Conservation (phyloP, 1,284 basidiomycete genomes). For the Austroboletus novae-zelandiae region DNA sequence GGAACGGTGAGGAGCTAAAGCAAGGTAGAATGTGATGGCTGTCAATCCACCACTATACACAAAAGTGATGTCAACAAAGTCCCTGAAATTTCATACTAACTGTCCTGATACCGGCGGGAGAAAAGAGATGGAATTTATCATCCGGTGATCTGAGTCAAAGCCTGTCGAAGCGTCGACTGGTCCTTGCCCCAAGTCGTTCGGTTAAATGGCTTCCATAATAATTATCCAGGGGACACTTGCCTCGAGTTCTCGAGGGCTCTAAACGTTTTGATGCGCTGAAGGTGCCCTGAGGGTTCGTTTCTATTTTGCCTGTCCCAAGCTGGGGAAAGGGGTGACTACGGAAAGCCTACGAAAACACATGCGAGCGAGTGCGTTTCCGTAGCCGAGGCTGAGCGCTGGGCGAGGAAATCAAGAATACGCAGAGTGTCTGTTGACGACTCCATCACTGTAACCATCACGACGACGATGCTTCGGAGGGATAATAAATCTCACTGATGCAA, state of each 20-base stretch:
- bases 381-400: background rate
- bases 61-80: conserved; percentile 22
- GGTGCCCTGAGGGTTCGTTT: conserved; percentile 3
- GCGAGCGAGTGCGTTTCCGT: background rate
- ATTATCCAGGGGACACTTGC: conserved; percentile 15
- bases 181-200: conserved; percentile 9
- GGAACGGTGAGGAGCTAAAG: conserved; percentile 15
- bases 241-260: conserved; percentile 15
- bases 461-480: conserved; percentile 20
- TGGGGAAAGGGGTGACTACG: background rate
- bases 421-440: conserved; percentile 4
- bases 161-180: conserved; percentile 11
- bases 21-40: conserved; percentile 27
- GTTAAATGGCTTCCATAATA: conserved; percentile 29
- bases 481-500: conserved; percentile 29
- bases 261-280: conserved; percentile 10
- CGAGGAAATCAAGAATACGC: conserved; percentile 1
- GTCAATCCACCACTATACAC: conserved; percentile 19
- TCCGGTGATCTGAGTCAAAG: conserved; percentile 22
- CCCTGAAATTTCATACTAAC: conserved; percentile 21
- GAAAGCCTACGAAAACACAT: background rate
- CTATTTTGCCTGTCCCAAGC: background rate
- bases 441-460: conserved; percentile 31
- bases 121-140: conserved; percentile 19
- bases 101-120: conserved; percentile 25